phyloP scores from a whole-genome alignment of 148 eudicot genomes.

The Spergularia marina region DNA sequence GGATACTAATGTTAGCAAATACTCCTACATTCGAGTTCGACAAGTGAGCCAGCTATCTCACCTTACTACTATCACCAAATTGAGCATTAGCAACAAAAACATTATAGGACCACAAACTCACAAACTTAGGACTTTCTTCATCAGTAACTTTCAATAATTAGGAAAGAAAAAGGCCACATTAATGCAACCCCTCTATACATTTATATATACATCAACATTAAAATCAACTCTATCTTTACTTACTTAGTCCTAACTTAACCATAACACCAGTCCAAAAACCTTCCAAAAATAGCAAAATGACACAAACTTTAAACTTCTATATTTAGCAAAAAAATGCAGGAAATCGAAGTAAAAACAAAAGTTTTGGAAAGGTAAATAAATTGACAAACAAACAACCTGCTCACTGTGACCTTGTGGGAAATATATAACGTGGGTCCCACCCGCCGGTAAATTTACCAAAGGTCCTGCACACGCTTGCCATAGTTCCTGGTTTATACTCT shows the following conservation, averaged over 20 bases:
- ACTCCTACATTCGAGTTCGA: background rate
- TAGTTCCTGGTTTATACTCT: conserved; percentile 71
- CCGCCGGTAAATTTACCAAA: conserved; percentile 82
- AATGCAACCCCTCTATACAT: conserved; percentile 11
- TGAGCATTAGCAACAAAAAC: too few relatives aligned
- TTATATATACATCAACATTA: background rate
- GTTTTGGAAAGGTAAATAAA: background rate
- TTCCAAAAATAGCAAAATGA: conserved; percentile 5
- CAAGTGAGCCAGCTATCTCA: background rate
- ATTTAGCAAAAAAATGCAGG: background rate
- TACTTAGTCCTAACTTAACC: background rate
- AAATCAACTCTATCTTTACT: conserved; percentile 2
- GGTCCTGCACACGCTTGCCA: conserved; percentile 99
- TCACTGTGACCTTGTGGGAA: conserved; percentile 99
- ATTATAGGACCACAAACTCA: background rate
- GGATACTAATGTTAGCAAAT: background rate
- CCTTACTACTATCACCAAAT: background rate
- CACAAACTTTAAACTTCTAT: background rate
- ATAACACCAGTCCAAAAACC: background rate
- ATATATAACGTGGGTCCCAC: conserved; percentile 96
- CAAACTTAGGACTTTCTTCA: conserved; percentile 28
- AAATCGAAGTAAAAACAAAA: background rate
- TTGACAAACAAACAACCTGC: conserved; percentile 45
- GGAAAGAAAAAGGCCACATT: conserved; percentile 18
- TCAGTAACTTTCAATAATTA: conserved; percentile 2